Evolutionary conservation across 176 grass and related monocot species (phyloP).

Genomic region (Musa acuminata): DNA sequence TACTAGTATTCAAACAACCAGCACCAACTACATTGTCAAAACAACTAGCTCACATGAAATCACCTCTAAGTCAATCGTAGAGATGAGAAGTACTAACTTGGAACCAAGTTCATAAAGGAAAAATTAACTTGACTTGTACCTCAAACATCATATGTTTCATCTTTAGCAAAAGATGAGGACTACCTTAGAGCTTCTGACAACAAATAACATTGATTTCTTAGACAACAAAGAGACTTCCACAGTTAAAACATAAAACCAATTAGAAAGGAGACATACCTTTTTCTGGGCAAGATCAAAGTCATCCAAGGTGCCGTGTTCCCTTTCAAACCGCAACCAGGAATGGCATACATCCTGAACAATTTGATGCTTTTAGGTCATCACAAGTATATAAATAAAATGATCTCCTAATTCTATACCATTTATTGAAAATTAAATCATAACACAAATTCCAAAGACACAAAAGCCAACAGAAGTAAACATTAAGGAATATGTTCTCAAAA

Average conservation of each 20-base stretch:
- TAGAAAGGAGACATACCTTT: constrained; percentile 50
- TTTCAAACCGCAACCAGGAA: constrained; percentile 78
- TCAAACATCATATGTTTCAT: neutral
- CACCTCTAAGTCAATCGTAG: neutral
- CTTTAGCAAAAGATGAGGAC: neutral
- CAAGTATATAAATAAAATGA: too few relatives aligned
- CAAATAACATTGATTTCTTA: neutral
- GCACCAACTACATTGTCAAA: neutral
- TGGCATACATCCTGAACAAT: constrained; percentile 70
- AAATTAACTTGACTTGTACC: neutral
- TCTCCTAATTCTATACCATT: too few relatives aligned
- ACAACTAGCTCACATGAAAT: neutral
- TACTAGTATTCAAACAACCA: neutral
- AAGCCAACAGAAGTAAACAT: neutral
- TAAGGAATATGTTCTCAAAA: too few relatives aligned
- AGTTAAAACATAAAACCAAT: constrained; percentile 1
- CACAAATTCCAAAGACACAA: neutral
- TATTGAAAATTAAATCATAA: neutral
- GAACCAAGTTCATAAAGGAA: too few relatives aligned
- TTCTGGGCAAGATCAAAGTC: constrained; percentile 84
- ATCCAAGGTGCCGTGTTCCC: constrained; percentile 79
- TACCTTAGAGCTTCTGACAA: neutral
- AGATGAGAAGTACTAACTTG: too few relatives aligned
- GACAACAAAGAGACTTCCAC: neutral
- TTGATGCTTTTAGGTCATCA: neutral